These are phyloP conservation scores for Hyaloperonospora brassicae DNA, from an alignment of 352 stramenopile species.

Conservation along the genomic window DNA sequence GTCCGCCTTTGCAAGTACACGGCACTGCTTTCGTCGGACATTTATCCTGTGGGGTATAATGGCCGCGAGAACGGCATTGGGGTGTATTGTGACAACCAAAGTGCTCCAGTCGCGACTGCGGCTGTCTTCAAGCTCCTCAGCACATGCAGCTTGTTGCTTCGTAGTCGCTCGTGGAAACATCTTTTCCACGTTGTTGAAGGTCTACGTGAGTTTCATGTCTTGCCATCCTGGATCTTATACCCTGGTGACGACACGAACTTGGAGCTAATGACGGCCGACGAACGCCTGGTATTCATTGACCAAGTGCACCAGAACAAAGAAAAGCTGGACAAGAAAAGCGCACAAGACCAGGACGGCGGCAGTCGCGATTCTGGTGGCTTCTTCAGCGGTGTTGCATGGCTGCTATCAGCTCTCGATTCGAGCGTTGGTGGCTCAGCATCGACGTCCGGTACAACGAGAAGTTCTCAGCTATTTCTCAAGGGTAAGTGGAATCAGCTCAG, in stretches of 20 bases:
- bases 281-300: slow-evolving; percentile 48
- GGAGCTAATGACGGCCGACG: slow-evolving; percentile 40
- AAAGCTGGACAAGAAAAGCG: slow-evolving; percentile 33
- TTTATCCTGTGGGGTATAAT: slow-evolving; percentile 59
- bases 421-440: slow-evolving; percentile 23
- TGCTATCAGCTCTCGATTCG: slow-evolving; percentile 59
- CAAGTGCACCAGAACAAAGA: slow-evolving; percentile 55
- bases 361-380: slow-evolving; percentile 32
- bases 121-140: slow-evolving; percentile 60
- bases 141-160: slow-evolving; percentile 48
- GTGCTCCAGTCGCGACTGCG: slow-evolving; percentile 53
- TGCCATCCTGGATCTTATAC: slow-evolving; percentile 44
- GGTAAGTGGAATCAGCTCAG: slow-evolving; percentile 23
- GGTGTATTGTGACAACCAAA: slow-evolving; percentile 65
- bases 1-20: slow-evolving; percentile 56
- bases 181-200: slow-evolving; percentile 57
- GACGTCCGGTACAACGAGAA: slow-evolving; percentile 9
- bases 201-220: slow-evolving; percentile 53
- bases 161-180: slow-evolving; percentile 44
- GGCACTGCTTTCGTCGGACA: slow-evolving; percentile 42
- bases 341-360: slow-evolving; percentile 23
- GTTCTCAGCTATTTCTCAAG: slow-evolving; percentile 16
- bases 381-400: slow-evolving; percentile 67
- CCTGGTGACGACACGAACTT: slow-evolving; percentile 20
- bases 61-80: slow-evolving; percentile 42